Evolutionary conservation across 805 yeast species (phyloP).

Genomic region (Maudiozyma bulderi): DNA sequence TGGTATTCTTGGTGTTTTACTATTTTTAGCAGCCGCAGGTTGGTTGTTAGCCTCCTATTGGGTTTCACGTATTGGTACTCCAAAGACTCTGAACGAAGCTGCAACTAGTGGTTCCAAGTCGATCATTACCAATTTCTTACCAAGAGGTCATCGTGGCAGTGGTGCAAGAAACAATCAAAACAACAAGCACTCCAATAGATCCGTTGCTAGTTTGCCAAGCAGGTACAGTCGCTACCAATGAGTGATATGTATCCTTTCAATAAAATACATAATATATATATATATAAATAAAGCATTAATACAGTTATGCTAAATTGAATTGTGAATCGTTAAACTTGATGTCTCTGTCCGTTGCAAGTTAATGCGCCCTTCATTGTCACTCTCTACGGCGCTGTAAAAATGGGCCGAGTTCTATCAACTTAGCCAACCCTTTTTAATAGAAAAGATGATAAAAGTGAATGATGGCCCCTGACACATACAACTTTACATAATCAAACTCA

Average conservation of each 20-base stretch:
- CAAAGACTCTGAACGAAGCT: constrained; percentile 27
- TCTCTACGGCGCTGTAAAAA: no score
- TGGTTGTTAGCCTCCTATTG: constrained; percentile 35
- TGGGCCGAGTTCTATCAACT: no score
- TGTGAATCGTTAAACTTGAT: no score
- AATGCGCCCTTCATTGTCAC: no score
- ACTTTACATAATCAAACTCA: background rate
- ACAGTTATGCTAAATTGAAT: no score
- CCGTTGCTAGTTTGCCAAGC: constrained; percentile 16
- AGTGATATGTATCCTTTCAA: background rate
- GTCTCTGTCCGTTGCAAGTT: no score
- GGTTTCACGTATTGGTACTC: constrained; percentile 26
- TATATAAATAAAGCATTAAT: no score
- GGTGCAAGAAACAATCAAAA: background rate
- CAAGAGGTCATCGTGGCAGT: constrained; percentile 1
- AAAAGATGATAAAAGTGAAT: no score
- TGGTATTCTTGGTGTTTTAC: constrained; percentile 50
- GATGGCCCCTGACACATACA: no score
- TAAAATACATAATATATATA: no score
- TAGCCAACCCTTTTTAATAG: no score
- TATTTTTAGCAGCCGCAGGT: constrained; percentile 33
- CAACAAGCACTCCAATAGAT: constrained; percentile 5
- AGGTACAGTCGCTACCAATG: constrained; percentile 13
- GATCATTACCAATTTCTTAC: constrained; percentile 21
- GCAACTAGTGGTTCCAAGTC: constrained; percentile 29